phyloP scores from a whole-genome alignment of 177 flowering plant genomes.

The Telopea speciosissima region DNA sequence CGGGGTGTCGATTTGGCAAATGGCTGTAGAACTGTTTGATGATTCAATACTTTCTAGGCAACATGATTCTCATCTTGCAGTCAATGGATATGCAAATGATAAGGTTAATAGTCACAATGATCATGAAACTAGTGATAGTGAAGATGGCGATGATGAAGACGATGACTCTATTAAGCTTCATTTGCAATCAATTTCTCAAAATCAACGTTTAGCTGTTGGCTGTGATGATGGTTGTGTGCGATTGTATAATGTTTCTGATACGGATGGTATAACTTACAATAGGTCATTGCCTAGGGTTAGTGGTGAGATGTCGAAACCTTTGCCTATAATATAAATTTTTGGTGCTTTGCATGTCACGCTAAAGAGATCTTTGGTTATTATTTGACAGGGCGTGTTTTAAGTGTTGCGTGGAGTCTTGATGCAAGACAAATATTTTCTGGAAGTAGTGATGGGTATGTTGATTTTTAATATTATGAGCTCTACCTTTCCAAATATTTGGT shows the following conservation, averaged over 20 bases:
- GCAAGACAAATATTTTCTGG: slow-evolving; percentile 72
- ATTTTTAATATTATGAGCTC: not conserved
- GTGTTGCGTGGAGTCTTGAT: slow-evolving; percentile 87
- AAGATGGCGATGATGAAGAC: slow-evolving; percentile 29
- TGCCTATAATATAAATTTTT: not conserved
- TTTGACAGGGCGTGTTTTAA: slow-evolving; percentile 60
- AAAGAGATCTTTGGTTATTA: not conserved
- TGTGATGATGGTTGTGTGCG: slow-evolving; percentile 97
- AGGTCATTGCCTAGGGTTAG: slow-evolving; percentile 85
- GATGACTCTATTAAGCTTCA: slow-evolving; percentile 36
- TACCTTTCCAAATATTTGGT: not conserved
- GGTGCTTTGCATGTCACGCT: not conserved
- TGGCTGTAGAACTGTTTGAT: slow-evolving; percentile 62
- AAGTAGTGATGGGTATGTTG: slow-evolving; percentile 90
- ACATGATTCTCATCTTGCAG: slow-evolving; percentile 17
- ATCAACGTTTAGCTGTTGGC: slow-evolving; percentile 53
- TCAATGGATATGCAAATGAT: slow-evolving; percentile 50
- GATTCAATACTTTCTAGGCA: slow-evolving; percentile 8
- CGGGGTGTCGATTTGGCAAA: slow-evolving; percentile 94
- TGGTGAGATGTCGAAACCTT: slow-evolving; percentile 62
- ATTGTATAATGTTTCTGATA: slow-evolving; percentile 46
- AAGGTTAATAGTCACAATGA: slow-evolving; percentile 16
- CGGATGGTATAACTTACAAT: slow-evolving; percentile 43
- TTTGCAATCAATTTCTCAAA: slow-evolving; percentile 21
- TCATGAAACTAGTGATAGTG: slow-evolving; percentile 45